Evolutionary conservation across 2,329 filamentous ascomycete genomes (phyloP), one percentile per base, ranked within the genome.

Genomic region (Paracamarosporium sp.): DNA sequence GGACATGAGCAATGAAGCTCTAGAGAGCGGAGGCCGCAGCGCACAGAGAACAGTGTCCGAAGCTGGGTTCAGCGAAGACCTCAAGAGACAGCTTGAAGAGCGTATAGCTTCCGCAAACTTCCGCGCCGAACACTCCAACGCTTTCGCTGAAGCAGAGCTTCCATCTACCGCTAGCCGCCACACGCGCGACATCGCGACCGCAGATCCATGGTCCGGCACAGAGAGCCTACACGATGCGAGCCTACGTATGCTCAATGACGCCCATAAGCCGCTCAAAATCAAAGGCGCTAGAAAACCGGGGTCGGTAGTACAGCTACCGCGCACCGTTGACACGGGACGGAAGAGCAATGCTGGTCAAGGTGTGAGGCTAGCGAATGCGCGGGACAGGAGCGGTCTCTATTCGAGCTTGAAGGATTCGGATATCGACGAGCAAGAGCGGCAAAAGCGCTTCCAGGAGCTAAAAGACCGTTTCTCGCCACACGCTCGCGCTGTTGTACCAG

Each of bases 401-500:
- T 73, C 80, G 6, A 68, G 80, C 13, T 78, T 83, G 46, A 84
- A 86, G 58, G 82, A 84, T 27, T 78, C 83, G 4, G 81, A 78
- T 8, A 77, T 95, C 63, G 88, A 84, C 2, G 87, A 91, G 0
- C 79, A 88, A 28, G 93, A 98, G 74, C 86, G 86, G 33, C 90
- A 92, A 64, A 86, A 87, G 13, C 82, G 91, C 66, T 85, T 87
- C 47, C 83, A 85, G 61, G 88, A 95, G 71, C 85, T 98, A 57
- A 88, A 89, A 35, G 93, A 96, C 56, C 85, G 93, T 1, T 97
- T 98, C 66, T 81, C 85, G 15, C 88, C 93, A 0, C 86, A 84
- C 1, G 90, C 88, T 3, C 84, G 92, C 45, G 82, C 87, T 0
- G 85, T 96, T 77, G 85, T 96, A 76, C 92, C 93, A 1, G 90